Conservation (phyloP, 306 rosid genomes). For the Sicyos baderoa region DNA sequence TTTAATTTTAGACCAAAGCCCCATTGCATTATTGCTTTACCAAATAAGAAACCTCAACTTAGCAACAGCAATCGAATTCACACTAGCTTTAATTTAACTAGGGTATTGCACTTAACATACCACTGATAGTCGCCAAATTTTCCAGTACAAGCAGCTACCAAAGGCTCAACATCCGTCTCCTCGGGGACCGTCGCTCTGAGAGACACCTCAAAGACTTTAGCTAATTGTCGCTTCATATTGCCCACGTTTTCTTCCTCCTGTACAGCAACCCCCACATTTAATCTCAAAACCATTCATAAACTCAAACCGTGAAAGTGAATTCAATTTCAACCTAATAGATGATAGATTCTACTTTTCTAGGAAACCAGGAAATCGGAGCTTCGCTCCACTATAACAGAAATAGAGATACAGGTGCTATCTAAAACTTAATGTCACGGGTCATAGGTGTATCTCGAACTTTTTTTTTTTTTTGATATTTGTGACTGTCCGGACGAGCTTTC, state of each 20-base stretch:
- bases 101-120: constrained; percentile 22
- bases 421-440: no score
- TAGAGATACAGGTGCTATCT: no score
- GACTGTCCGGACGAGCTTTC: no score
- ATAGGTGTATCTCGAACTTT: no score
- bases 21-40: constrained; percentile 88
- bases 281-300: neutral
- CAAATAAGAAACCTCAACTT: constrained; percentile 7
- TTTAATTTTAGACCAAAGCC: constrained; percentile 65
- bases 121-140: constrained; percentile 89
- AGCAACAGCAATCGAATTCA: constrained; percentile 11
- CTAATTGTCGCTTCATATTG: constrained; percentile 53
- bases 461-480: no score
- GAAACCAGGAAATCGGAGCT: no score
- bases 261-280: constrained; percentile 7
- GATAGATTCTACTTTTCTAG: neutral
- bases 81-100: neutral
- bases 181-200: constrained; percentile 43
- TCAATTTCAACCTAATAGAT: neutral
- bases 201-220: constrained; percentile 51
- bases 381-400: no score
- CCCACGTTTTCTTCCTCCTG: constrained; percentile 59
- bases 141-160: constrained; percentile 48
- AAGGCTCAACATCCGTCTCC: constrained; percentile 49
- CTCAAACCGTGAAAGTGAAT: neutral